Evolutionary conservation across 2,329 filamentous ascomycete species (phyloP).

Genomic region (Magnaporthiopsis rhizophila): DNA sequence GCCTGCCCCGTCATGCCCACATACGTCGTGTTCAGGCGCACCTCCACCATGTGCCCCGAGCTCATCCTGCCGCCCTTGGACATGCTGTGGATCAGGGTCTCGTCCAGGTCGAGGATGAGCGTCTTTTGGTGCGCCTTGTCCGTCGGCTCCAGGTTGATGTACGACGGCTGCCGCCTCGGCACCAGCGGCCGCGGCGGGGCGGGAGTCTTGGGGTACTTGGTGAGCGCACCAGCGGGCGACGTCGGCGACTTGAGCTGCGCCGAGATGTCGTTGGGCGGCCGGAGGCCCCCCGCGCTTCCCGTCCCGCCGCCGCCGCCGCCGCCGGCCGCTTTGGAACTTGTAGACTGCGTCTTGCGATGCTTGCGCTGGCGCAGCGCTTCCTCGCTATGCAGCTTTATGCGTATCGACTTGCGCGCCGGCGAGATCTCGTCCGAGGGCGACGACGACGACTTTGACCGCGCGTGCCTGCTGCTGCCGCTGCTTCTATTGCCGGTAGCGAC

Average conservation of each 20-base stretch:
- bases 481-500: slow-evolving; percentile 11
- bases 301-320: slow-evolving; percentile 28
- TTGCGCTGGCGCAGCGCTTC: slow-evolving; percentile 67
- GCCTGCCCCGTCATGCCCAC: slow-evolving; percentile 60
- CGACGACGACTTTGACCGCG: slow-evolving; percentile 55
- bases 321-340: slow-evolving; percentile 30
- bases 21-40: slow-evolving; percentile 69
- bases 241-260: slow-evolving; percentile 90
- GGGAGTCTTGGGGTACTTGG: slow-evolving; percentile 84
- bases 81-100: slow-evolving; percentile 96
- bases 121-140: slow-evolving; percentile 71
- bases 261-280: slow-evolving; percentile 46
- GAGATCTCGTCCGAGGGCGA: slow-evolving; percentile 52
- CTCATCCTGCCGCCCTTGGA: slow-evolving; percentile 94
- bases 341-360: slow-evolving; percentile 51
- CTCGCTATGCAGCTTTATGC: slow-evolving; percentile 83
- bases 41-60: slow-evolving; percentile 97
- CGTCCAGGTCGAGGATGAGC: slow-evolving; percentile 88
- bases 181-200: slow-evolving; percentile 85
- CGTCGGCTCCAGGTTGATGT: slow-evolving; percentile 53
- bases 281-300: slow-evolving; percentile 19
- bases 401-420: slow-evolving; percentile 69
- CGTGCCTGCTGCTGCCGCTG: slow-evolving; percentile 35
- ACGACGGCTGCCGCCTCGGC: slow-evolving; percentile 82
- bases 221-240: slow-evolving; percentile 69